Evolutionary conservation across 345 rosid species (phyloP), one percentile per base, ranked within the genome.

Genomic region (Hypericum perforatum): DNA sequence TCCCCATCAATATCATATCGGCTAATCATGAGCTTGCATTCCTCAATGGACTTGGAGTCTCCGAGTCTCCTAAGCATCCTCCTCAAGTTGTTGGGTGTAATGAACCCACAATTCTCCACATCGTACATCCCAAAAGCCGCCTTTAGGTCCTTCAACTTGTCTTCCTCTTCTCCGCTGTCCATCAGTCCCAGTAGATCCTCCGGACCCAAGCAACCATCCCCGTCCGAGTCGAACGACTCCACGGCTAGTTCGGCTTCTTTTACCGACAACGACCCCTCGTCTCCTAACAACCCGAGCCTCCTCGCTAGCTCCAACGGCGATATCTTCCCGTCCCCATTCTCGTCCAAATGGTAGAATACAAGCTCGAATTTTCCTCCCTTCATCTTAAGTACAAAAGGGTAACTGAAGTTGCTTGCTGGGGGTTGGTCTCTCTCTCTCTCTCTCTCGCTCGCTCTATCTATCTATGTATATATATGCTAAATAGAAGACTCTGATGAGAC

Each of bases 121-220:
- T 67, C 82, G 9, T 72, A 80, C 77, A 77, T 47, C 13, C 55
- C 63, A 52, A 80, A 74, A 9, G 78, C 82, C 57, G 58, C 76
- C 57, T 50, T 66, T 47, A 80, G 45, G 32, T 68, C 80, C 6
- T 50, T 22, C 75, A 74, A 5, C 63, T 68, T 80, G 14, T 74
- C 80, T 54, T 77, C 80, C 55, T 70, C 82, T 0, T 50, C 72
- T 6, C 67, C 78, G 5, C 45, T 64, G 52, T 77, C 86, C 69
- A 77, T 70, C 39, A 80, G 58, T 37, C 48, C 62, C 9, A 69
- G 54, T 8, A 80, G 16, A 60, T 80, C 86, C 53, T 70, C 80
- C 61, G 75, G 15, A 6, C 62, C 74, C 59, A 77, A 16, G 44
- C 72, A 43, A 15, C 86, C 86, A 15, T 77, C 86, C 3, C 80